Percentiles rank a stretch among this genome's conserved stretches.
Conservation (phyloP, 108 stramenopile genomes). For the Schizochytrium sp. region DNA sequence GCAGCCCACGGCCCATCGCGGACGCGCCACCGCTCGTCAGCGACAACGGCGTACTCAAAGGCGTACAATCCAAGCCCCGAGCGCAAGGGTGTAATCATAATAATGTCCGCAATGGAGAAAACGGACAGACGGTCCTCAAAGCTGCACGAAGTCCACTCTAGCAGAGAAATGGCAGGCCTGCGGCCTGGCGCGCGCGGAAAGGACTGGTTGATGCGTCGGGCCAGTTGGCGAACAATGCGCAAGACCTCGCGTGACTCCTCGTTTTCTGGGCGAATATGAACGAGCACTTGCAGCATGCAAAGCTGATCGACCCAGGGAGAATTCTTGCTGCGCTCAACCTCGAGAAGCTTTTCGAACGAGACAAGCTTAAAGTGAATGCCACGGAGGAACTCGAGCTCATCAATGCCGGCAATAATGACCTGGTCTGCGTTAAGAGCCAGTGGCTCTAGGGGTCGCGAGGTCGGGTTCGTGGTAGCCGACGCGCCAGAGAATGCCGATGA, state of each 20-base stretch:
- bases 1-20: not conserved
- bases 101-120: not conserved
- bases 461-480: not conserved
- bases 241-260: not conserved
- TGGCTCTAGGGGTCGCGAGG: not conserved
- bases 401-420: not conserved
- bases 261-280: not conserved
- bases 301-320: not conserved
- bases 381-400: not conserved
- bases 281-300: not conserved
- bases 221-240: not conserved
- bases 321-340: not conserved
- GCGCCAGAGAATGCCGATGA: not conserved
- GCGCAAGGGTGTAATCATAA: not conserved
- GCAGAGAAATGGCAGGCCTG: not conserved
- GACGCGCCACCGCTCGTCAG: not conserved
- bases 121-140: not conserved
- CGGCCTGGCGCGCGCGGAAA: not conserved
- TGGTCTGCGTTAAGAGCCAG: not conserved
- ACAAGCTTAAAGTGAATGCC: slow-evolving; percentile 11
- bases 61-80: not conserved
- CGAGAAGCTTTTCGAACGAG: not conserved
- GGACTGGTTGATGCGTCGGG: not conserved
- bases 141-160: not conserved
- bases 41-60: not conserved